A percentile compares a stretch with the other conserved stretches of the same genome.
phyloP scores from a whole-genome alignment of 1,139 yeast species.

The Pichia sp. region DNA sequence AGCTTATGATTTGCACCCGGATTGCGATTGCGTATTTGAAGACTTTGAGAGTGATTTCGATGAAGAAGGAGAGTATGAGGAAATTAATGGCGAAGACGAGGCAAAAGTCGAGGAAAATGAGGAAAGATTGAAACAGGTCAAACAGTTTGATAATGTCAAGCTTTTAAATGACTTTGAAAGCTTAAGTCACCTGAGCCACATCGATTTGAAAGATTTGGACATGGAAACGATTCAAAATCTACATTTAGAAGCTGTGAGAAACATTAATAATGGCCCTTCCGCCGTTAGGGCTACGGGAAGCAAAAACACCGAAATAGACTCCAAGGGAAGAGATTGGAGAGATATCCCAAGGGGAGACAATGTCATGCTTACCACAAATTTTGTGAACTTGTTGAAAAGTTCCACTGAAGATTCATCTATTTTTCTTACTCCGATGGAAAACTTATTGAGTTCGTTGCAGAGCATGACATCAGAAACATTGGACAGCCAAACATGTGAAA shows the following conservation, averaged over 20 bases:
- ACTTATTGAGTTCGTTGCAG: constrained; percentile 35
- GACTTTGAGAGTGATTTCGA: constrained; percentile 22
- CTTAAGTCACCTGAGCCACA: constrained; percentile 1
- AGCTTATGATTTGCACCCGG: constrained; percentile 28
- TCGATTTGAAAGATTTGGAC: constrained; percentile 5
- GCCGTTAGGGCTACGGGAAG: constrained; percentile 36
- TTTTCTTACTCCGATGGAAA: constrained; percentile 25
- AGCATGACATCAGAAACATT: constrained; percentile 34
- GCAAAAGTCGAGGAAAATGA: constrained; percentile 12
- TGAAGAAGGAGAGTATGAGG: constrained; percentile 18
- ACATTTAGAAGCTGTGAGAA: constrained; percentile 11
- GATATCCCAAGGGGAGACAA: constrained; percentile 62
- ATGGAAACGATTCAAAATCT: constrained; percentile 5
- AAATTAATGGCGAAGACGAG: constrained; percentile 13
- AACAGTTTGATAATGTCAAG: constrained; percentile 4
- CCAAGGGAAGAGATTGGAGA: constrained; percentile 63
- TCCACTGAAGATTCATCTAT: constrained; percentile 28
- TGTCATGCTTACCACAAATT: constrained; percentile 30
- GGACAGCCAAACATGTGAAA: constrained; percentile 38
- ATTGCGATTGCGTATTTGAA: constrained; percentile 27
- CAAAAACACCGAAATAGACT: constrained; percentile 49
- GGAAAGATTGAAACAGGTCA: constrained; percentile 5
- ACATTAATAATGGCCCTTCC: constrained; percentile 24
- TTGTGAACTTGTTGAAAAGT: constrained; percentile 19
- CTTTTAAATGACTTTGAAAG: not conserved